These are phyloP conservation scores for Rachicladosporium sp. DNA, from an alignment of 2,329 filamentous ascomycete genomes.

Conservation along the genomic window DNA sequence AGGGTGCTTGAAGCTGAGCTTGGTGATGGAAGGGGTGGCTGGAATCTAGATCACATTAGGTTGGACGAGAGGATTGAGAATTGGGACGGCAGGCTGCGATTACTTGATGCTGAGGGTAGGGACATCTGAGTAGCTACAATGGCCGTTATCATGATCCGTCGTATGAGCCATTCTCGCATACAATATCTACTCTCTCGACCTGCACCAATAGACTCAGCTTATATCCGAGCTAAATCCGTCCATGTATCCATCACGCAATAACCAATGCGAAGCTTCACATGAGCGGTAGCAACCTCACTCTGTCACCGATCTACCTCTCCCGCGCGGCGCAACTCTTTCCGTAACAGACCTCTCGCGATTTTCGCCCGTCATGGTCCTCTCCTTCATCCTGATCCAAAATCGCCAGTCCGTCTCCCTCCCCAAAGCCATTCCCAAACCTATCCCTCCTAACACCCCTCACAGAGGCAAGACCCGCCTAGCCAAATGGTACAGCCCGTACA, in stretches of 20 bases:
- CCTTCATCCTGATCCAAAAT: conserved; percentile 83
- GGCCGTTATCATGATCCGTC: no score
- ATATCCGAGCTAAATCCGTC: no score
- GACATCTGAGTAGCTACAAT: neutral
- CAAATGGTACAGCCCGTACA: conserved; percentile 98
- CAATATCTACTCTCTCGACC: no score
- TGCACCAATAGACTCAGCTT: no score
- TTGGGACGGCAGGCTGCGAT: conserved; percentile 25
- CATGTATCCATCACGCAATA: no score
- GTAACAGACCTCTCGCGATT: no score
- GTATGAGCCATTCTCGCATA: no score
- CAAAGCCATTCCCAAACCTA: neutral
- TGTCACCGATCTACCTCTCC: no score
- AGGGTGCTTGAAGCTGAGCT: conserved; percentile 24
- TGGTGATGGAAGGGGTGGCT: conserved; percentile 23
- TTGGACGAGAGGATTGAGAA: conserved; percentile 30
- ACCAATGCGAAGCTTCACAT: no score
- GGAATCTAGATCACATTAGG: conserved; percentile 19
- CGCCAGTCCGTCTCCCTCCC: conserved; percentile 63
- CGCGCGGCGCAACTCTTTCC: no score
- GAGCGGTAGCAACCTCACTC: no score
- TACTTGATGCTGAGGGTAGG: conserved; percentile 8
- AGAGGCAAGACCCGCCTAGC: conserved; percentile 97
- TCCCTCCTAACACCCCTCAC: neutral
- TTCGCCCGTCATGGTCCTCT: conserved; percentile 47